Evolutionary conservation across 805 yeast genomes (phyloP).

Genomic region (Diddensiella santjacobensis): DNA sequence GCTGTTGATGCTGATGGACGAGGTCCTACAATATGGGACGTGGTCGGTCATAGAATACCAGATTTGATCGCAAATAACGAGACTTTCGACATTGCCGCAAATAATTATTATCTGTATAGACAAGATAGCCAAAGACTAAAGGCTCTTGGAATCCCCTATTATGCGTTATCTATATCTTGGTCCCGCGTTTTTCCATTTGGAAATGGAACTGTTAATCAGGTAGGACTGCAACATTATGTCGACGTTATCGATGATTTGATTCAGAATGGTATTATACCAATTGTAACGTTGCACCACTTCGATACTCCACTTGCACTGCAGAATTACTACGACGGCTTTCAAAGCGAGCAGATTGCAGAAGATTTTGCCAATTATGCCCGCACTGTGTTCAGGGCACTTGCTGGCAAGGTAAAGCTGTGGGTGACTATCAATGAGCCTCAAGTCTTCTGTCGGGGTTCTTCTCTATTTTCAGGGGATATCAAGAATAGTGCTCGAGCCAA

Average conservation of each 20-base stretch:
- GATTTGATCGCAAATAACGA: slow-evolving; percentile 12
- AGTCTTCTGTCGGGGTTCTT: slow-evolving; percentile 13
- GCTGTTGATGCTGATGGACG: slow-evolving; percentile 36
- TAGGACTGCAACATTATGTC: slow-evolving; percentile 32
- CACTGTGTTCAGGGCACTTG: slow-evolving; percentile 31
- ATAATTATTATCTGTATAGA: slow-evolving; percentile 34
- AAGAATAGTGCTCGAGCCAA: not conserved
- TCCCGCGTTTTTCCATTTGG: slow-evolving; percentile 35
- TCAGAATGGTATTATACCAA: slow-evolving; percentile 26
- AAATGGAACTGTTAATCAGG: slow-evolving; percentile 22
- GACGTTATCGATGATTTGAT: slow-evolving; percentile 31
- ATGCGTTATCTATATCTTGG: slow-evolving; percentile 36
- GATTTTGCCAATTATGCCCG: slow-evolving; percentile 35
- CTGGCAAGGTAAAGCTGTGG: slow-evolving; percentile 34
- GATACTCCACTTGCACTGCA: slow-evolving; percentile 32
- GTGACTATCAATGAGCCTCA: slow-evolving; percentile 36
- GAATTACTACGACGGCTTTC: slow-evolving; percentile 26
- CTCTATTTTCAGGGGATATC: not conserved
- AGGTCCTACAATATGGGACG: slow-evolving; percentile 32
- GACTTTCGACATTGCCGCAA: slow-evolving; percentile 31
- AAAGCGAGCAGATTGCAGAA: slow-evolving; percentile 29
- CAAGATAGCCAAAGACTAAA: slow-evolving; percentile 34
- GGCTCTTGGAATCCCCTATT: slow-evolving; percentile 33
- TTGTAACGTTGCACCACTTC: slow-evolving; percentile 35
- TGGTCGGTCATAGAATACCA: slow-evolving; percentile 15